Evolutionary conservation across 1,284 basidiomycete genomes (phyloP), one percentile per base, ranked within the genome.

Genomic region (Apiotrichum akiyoshidainum): DNA sequence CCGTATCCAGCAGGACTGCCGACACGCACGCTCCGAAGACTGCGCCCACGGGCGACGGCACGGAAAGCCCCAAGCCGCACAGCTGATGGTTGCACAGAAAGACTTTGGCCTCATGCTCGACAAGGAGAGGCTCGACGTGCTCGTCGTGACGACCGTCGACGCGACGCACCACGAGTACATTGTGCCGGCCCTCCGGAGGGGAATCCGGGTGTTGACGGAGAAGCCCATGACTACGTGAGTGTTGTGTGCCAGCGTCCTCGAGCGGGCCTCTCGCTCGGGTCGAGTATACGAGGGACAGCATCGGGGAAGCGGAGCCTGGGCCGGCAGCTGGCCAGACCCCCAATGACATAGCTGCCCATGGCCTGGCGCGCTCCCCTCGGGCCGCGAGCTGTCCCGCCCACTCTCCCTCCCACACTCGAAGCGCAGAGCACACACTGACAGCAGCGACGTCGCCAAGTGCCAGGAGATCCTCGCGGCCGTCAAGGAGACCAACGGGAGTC

Each of bases 111-210:
- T 78, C 59, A 84, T 83, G 82, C 71, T 84, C 60, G 69, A 75
- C 54, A 77, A 80, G 55, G 80, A 81, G 66, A 78, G 75, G 44
- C 80, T 83, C 33, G 80, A 83, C 64, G 79, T 79, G 7, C 68
- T 83, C 4, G 82, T 84, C 10, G 77, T 84, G 7, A 83, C 82
- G n/a, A 83, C 82, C 48, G 75, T 83, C 34, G 83, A 84, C 67
- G 79, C 80, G 8, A 73, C 81, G 47, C 83, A 84, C 63, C 80
- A 83, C 68, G 47, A 72, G 54, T 83, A 82, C 68, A 83, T 83
- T 60, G 63, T 75, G 34, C 73, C 75, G 1, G 75, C 73, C 11
- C 50, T 77, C 9, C 61, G 71, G 51, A 55, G 57, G 19, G 72
- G 75, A n/a, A 69, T 77, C 60, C 65, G 66, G 22, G 82, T 83